Conservation (phyloP, 2,329 filamentous ascomycete species). For the Gliomastix tumulicola region DNA sequence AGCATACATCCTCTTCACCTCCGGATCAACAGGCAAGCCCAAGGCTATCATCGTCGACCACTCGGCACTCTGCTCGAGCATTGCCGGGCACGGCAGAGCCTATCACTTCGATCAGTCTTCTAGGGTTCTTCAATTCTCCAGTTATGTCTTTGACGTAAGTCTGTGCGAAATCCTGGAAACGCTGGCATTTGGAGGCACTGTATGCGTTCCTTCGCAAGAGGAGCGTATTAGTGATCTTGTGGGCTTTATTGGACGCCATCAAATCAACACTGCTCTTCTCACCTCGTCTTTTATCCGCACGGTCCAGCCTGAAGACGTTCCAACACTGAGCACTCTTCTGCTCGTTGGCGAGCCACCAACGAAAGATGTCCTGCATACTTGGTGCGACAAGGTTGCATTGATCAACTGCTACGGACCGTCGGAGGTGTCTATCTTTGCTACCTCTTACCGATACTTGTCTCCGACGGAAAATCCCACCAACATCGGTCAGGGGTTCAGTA, state of each 20-base stretch:
- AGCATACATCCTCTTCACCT: constrained; percentile 11
- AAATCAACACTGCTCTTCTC: not conserved
- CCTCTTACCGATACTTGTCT: constrained; percentile 2
- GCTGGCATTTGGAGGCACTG: not conserved
- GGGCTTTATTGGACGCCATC: not conserved
- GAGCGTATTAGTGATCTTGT: not conserved
- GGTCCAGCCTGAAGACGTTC: not conserved
- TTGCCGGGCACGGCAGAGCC: not conserved
- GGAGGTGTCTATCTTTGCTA: constrained; percentile 4
- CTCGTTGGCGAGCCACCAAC: constrained; percentile 5
- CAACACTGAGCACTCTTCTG: constrained; percentile 1
- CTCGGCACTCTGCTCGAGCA: constrained; percentile 3
- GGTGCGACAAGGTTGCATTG: constrained; percentile 3
- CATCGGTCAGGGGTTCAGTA: constrained; percentile 1
- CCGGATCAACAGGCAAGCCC: constrained; percentile 11
- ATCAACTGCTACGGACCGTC: constrained; percentile 6
- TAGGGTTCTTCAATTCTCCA: constrained; percentile 25
- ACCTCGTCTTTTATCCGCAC: constrained; percentile 1
- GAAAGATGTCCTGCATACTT: constrained; percentile 4
- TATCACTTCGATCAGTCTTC: constrained; percentile 17
- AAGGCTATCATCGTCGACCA: constrained; percentile 13
- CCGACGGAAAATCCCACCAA: not conserved
- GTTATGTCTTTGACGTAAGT: constrained; percentile 1
- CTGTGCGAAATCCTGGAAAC: not conserved
- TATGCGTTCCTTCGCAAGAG: constrained; percentile 1